phyloP scores from a whole-genome alignment of 768 basidiomycete species.

The Piloderma croceum region DNA sequence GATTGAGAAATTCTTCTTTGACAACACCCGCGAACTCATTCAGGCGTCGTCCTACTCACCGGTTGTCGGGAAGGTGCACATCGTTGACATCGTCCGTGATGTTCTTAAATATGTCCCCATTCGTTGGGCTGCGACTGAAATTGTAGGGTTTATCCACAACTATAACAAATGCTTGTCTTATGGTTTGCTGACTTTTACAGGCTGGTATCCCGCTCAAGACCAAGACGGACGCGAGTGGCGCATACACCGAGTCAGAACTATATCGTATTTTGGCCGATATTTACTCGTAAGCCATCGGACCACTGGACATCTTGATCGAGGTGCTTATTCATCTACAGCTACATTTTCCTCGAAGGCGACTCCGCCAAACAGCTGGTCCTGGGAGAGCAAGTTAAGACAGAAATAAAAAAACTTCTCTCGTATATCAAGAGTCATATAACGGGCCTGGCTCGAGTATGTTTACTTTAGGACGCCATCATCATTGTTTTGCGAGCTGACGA shows the following conservation, averaged over 20 bases:
- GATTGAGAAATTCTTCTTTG: slow-evolving; percentile 59
- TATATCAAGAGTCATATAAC: slow-evolving; percentile 52
- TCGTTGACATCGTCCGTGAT: slow-evolving; percentile 63
- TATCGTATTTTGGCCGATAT: slow-evolving; percentile 63
- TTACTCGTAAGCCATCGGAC: slow-evolving; percentile 62
- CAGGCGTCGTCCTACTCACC: slow-evolving; percentile 45
- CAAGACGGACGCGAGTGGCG: slow-evolving; percentile 45
- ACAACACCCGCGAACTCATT: slow-evolving; percentile 58
- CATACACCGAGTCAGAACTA: slow-evolving; percentile 56
- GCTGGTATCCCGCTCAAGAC: slow-evolving; percentile 70
- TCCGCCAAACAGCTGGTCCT: slow-evolving; percentile 51
- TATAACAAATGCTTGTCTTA: neutral
- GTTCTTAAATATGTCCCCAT: slow-evolving; percentile 63
- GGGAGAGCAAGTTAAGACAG: slow-evolving; percentile 42
- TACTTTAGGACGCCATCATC: slow-evolving; percentile 20
- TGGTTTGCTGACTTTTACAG: slow-evolving; percentile 30
- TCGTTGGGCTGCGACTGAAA: slow-evolving; percentile 70
- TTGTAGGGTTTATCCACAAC: slow-evolving; percentile 29
- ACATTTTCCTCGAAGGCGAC: slow-evolving; percentile 71
- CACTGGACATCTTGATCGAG: no score
- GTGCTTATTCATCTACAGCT: no score
- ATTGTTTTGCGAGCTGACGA: neutral
- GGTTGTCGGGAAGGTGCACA: slow-evolving; percentile 47
- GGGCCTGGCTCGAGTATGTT: slow-evolving; percentile 37
- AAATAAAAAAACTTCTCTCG: slow-evolving; percentile 48